A percentile compares a stretch with the other conserved stretches of the same genome.
Evolutionary conservation across 1,139 yeast genomes (phyloP).

Genomic region (Blastobotrys persicus): DNA sequence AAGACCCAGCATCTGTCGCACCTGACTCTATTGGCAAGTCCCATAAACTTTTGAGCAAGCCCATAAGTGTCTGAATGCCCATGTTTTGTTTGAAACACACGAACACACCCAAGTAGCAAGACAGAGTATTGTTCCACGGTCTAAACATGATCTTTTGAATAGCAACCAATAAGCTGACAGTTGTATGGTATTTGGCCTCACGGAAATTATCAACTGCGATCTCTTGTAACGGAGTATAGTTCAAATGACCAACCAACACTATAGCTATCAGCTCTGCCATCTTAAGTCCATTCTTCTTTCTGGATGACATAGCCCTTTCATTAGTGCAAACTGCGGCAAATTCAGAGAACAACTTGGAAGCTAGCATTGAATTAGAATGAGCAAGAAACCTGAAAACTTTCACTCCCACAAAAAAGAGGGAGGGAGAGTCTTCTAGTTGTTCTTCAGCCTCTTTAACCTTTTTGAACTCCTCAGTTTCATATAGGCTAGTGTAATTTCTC

Average conservation of each 20-base stretch:
- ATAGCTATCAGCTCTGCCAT: constrained; percentile 34
- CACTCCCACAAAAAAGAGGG: constrained; percentile 25
- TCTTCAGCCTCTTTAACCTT: constrained; percentile 31
- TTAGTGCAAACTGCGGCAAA: constrained; percentile 26
- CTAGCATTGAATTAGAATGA: constrained; percentile 30
- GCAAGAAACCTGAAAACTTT: constrained; percentile 34
- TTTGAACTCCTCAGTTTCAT: constrained; percentile 29
- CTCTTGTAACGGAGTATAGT: constrained; percentile 17
- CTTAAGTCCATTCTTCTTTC: constrained; percentile 30
- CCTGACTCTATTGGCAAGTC: constrained; percentile 20
- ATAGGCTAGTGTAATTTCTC: constrained; percentile 21
- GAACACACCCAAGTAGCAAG: constrained; percentile 29
- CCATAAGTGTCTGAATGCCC: constrained; percentile 31
- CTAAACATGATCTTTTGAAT: constrained; percentile 30
- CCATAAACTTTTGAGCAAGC: constrained; percentile 31
- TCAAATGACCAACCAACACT: constrained; percentile 31
- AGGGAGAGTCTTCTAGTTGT: constrained; percentile 21
- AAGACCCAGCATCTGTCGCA: constrained; percentile 15
- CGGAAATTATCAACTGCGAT: constrained; percentile 15
- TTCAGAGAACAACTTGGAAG: constrained; percentile 33
- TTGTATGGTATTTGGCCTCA: constrained; percentile 21
- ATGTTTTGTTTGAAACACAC: constrained; percentile 35
- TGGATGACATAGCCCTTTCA: constrained; percentile 28
- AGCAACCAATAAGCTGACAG: constrained; percentile 21
- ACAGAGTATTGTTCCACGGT: constrained; percentile 21